Evolutionary conservation across 2,329 filamentous ascomycete genomes (phyloP).

Genomic region (Amauroascus niger): DNA sequence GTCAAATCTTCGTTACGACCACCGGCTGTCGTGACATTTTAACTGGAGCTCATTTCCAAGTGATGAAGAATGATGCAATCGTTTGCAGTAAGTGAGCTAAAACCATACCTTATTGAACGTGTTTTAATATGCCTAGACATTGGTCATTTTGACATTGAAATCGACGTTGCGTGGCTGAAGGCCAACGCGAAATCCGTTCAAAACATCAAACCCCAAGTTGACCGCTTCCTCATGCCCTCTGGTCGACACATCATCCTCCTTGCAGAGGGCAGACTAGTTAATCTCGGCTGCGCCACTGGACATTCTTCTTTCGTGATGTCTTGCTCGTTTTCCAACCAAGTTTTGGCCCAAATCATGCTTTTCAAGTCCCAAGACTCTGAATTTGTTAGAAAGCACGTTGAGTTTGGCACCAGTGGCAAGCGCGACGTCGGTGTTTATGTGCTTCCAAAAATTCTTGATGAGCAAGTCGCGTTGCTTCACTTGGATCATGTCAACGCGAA

Average conservation of each 20-base stretch:
- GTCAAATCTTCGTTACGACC: slow-evolving; percentile 99
- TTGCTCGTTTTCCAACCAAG: slow-evolving; percentile 99
- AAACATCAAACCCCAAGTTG: slow-evolving; percentile 99
- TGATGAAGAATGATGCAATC: slow-evolving; percentile 94
- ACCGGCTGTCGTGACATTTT: slow-evolving; percentile 99
- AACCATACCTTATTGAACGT: not conserved
- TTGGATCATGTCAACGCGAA: slow-evolving; percentile 88
- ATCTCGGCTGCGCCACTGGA: slow-evolving; percentile 96
- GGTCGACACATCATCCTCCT: slow-evolving; percentile 97
- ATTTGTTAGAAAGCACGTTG: slow-evolving; percentile 88
- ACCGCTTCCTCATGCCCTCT: slow-evolving; percentile 89
- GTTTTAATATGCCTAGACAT: slow-evolving; percentile 53
- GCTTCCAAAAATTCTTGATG: slow-evolving; percentile 96
- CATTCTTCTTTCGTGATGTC: slow-evolving; percentile 99
- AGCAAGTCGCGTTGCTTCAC: slow-evolving; percentile 95
- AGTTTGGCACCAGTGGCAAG: slow-evolving; percentile 88
- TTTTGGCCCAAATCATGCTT: slow-evolving; percentile 96
- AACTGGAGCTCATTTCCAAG: slow-evolving; percentile 81
- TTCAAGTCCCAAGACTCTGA: slow-evolving; percentile 83
- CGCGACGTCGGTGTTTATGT: slow-evolving; percentile 89
- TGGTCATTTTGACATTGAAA: slow-evolving; percentile 99
- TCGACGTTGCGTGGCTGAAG: slow-evolving; percentile 99
- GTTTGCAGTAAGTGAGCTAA: slow-evolving; percentile 69
- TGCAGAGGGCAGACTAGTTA: slow-evolving; percentile 96
- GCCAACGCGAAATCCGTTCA: slow-evolving; percentile 83